Conservation (phyloP, 495 filamentous ascomycete genomes). For the Aspergillus avenaceus region DNA sequence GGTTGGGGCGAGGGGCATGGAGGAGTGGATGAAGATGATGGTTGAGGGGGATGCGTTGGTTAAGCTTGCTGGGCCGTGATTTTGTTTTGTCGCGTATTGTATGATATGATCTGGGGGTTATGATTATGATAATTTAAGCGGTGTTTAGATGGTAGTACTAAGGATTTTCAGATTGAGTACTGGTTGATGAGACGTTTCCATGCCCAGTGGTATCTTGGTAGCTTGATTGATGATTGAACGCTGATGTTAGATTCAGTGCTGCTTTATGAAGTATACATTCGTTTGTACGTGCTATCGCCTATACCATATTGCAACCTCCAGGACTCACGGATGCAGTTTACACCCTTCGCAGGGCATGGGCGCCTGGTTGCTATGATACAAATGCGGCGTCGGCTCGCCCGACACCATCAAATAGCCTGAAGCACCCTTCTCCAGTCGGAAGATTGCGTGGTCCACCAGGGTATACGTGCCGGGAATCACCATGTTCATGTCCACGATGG, state of each 20-base stretch:
- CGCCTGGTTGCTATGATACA: slow-evolving; percentile 9
- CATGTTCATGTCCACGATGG: slow-evolving; percentile 19
- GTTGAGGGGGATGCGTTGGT: slow-evolving; percentile 69
- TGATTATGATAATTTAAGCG: too few relatives aligned
- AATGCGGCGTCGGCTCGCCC: slow-evolving; percentile 5
- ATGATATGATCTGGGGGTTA: too few relatives aligned
- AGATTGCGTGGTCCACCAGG: slow-evolving; percentile 18
- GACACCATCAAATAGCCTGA: slow-evolving; percentile 16
- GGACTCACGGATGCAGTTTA: slow-evolving; percentile 12
- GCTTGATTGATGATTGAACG: too few relatives aligned
- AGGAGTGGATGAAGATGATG: slow-evolving; percentile 90
- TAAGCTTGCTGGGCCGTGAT: slow-evolving; percentile 45
- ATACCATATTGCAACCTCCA: too few relatives aligned
- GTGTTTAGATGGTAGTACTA: too few relatives aligned
- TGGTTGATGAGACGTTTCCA: too few relatives aligned
- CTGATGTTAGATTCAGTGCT: too few relatives aligned
- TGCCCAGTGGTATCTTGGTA: too few relatives aligned
- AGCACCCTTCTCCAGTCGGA: slow-evolving; percentile 16
- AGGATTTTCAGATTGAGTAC: too few relatives aligned
- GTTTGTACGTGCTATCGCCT: too few relatives aligned
- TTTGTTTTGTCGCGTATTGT: background rate
- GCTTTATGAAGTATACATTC: too few relatives aligned
- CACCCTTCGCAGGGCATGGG: slow-evolving; percentile 16
- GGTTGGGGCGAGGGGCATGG: slow-evolving; percentile 76
- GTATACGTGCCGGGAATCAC: slow-evolving; percentile 18